Conservation (phyloP, 345 rosid genomes). For the Eutrema heterophyllum region DNA sequence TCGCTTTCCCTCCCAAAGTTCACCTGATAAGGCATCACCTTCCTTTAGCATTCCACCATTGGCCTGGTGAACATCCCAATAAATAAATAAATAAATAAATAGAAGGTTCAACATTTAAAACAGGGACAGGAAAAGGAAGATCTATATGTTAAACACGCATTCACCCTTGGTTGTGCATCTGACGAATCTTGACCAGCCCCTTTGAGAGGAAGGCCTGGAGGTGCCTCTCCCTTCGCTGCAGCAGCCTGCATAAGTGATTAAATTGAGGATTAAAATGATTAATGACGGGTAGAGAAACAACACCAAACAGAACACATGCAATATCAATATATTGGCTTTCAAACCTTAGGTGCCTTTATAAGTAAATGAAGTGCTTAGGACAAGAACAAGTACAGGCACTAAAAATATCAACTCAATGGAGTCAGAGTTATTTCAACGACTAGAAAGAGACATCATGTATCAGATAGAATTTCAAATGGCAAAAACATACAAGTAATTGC, state of each 20-base stretch:
- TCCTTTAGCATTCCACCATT: conserved; percentile 78
- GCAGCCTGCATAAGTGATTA: conserved; percentile 67
- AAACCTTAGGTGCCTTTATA: neutral
- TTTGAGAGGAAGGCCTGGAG: conserved; percentile 97
- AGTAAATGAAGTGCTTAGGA: neutral
- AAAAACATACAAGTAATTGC: neutral
- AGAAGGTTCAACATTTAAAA: neutral
- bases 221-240: conserved; percentile 99
- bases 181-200: conserved; percentile 98
- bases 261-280: conserved; percentile 1
- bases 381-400: neutral
- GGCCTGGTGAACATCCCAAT: conserved; percentile 43
- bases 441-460: neutral
- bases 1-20: conserved; percentile 85
- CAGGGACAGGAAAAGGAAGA: neutral
- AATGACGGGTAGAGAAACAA: conserved; percentile 5
- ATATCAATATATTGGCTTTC: neutral
- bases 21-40: conserved; percentile 94
- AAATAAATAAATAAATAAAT: neutral
- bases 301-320: neutral
- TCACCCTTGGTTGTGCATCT: conserved; percentile 80
- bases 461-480: neutral
- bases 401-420: neutral
- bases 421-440: conserved; percentile 6
- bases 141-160: conserved; percentile 10